Percentiles rank a stretch among this genome's conserved stretches.
Conservation (phyloP, 2,329 filamentous ascomycete genomes). For the Xylariales sp. region DNA sequence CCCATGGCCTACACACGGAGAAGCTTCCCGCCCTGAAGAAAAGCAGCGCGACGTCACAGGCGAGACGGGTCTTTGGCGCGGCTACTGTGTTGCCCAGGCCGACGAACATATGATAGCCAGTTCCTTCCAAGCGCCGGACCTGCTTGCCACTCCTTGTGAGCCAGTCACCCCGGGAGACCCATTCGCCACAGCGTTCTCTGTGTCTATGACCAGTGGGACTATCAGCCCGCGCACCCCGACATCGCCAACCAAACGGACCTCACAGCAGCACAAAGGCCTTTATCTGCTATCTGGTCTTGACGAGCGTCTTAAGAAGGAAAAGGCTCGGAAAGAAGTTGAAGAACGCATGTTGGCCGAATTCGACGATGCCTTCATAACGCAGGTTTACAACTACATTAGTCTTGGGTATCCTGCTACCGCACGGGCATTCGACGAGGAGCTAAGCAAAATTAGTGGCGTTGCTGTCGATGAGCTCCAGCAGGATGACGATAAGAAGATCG, state of each 20-base stretch:
- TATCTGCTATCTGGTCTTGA: slow-evolving; percentile 49
- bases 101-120: slow-evolving; percentile 35
- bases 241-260: slow-evolving; percentile 19
- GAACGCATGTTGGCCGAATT: slow-evolving; percentile 63
- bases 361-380: slow-evolving; percentile 79
- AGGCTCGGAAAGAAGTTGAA: slow-evolving; percentile 44
- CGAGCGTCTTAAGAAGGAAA: slow-evolving; percentile 45
- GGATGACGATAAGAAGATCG: slow-evolving; percentile 52
- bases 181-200: slow-evolving; percentile 36
- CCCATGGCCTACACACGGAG: slow-evolving; percentile 43
- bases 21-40: slow-evolving; percentile 39
- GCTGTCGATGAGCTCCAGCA: slow-evolving; percentile 65
- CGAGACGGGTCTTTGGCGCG: slow-evolving; percentile 69
- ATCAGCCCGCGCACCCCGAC: slow-evolving; percentile 21
- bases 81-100: slow-evolving; percentile 52
- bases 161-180: slow-evolving; percentile 27
- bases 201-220: slow-evolving; percentile 35
- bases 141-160: slow-evolving; percentile 44
- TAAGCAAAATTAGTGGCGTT: slow-evolving; percentile 75
- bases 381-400: slow-evolving; percentile 95
- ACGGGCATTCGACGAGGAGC: slow-evolving; percentile 75
- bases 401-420: slow-evolving; percentile 87
- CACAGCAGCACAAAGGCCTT: slow-evolving; percentile 35
- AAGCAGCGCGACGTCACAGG: slow-evolving; percentile 52
- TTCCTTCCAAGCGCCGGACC: slow-evolving; percentile 39